These are phyloP conservation scores for Oryza rufipogon DNA, from an alignment of 176 grass and related monocot genomes.

Conservation along the genomic window DNA sequence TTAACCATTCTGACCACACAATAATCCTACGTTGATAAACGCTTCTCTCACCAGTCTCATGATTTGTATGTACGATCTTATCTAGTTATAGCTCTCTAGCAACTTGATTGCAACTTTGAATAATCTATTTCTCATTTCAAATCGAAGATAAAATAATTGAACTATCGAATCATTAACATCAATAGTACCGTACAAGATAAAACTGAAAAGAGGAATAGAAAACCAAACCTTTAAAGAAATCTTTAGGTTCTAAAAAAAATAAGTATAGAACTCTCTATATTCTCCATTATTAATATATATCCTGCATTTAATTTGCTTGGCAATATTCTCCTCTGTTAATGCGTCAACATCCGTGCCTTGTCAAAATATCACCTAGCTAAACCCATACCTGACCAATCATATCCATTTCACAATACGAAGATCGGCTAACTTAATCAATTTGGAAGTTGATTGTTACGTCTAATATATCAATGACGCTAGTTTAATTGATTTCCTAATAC, in stretches of 20 bases:
- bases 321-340: conserved; percentile 36
- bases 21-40: not conserved
- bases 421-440: conserved; percentile 30
- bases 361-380: conserved; percentile 55
- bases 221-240: conserved; percentile 1
- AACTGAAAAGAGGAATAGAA: not conserved
- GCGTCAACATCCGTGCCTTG: conserved; percentile 67
- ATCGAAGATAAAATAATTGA: not conserved
- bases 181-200: too few species aligned
- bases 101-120: not conserved
- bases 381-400: conserved; percentile 36
- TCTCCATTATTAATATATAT: not conserved
- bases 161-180: not conserved
- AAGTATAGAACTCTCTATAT: not conserved
- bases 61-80: not conserved
- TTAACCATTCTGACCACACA: not conserved
- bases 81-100: not conserved
- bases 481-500: not conserved
- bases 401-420: conserved; percentile 37
- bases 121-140: not conserved
- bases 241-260: not conserved
- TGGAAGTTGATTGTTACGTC: conserved; percentile 21
- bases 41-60: not conserved
- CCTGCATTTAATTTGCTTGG: conserved; percentile 42
- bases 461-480: conserved; percentile 30